phyloP scores from a whole-genome alignment of 371 early-diverging fungal genomes.

The Blakeslea trispora region DNA sequence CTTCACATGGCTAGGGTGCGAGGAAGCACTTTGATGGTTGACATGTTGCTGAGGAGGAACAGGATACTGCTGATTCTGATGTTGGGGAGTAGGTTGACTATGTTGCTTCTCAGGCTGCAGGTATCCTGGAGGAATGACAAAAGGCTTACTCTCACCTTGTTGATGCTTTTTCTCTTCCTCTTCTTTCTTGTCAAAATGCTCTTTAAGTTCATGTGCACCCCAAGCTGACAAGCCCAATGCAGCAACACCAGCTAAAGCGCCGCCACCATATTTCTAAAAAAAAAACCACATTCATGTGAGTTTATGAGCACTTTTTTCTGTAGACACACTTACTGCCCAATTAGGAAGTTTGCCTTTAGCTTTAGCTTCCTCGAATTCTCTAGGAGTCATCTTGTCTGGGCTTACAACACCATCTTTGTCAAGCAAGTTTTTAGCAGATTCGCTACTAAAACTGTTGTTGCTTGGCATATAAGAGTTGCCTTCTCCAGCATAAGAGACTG shows the following conservation, averaged over 20 bases:
- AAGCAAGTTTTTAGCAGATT: slow-evolving; percentile 1
- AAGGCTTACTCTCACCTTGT: slow-evolving; percentile 13
- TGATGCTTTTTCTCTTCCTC: slow-evolving; percentile 18
- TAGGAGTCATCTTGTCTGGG: slow-evolving; percentile 18
- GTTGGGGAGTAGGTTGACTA: background rate
- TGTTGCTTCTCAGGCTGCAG: slow-evolving; percentile 7
- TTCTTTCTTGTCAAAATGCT: slow-evolving; percentile 26
- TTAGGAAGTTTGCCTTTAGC: slow-evolving; percentile 22
- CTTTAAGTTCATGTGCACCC: slow-evolving; percentile 34
- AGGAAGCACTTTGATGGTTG: slow-evolving; percentile 4
- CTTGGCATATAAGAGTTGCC: slow-evolving; percentile 14
- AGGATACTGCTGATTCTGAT: slow-evolving; percentile 15
- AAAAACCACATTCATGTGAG: background rate
- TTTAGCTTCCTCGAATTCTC: slow-evolving; percentile 27
- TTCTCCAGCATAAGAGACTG: slow-evolving; percentile 17
- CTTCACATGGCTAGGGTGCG: too few relatives aligned
- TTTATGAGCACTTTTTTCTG: too few relatives aligned
- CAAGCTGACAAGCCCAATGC: slow-evolving; percentile 29
- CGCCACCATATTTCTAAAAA: slow-evolving; percentile 32
- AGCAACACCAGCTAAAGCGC: slow-evolving; percentile 26
- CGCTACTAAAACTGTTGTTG: too few relatives aligned
- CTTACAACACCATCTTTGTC: slow-evolving; percentile 5
- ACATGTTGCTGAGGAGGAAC: background rate
- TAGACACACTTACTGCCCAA: slow-evolving; percentile 20
- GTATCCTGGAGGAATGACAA: background rate